phyloP scores from a whole-genome alignment of 768 basidiomycete genomes.

The Suillus weaverae region DNA sequence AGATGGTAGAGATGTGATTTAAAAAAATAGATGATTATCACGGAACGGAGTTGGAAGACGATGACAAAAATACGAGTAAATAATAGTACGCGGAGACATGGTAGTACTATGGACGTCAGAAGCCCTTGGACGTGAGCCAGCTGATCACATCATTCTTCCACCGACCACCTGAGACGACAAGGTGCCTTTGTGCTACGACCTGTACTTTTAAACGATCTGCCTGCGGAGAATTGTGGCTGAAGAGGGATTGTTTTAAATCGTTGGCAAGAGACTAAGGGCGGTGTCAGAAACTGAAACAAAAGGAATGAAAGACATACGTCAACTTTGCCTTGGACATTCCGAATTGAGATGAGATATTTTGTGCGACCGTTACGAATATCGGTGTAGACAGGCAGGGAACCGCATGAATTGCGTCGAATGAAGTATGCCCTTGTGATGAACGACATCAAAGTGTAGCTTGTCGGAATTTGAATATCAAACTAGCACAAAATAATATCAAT shows the following conservation, averaged over 20 bases:
- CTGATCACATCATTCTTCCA: conserved; percentile 61
- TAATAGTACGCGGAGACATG: not conserved
- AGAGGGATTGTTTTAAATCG: conserved; percentile 55
- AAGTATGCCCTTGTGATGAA: conserved; percentile 40
- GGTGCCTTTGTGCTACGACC: conserved; percentile 48
- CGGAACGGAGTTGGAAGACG: not conserved
- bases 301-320: conserved; percentile 38
- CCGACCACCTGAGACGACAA: conserved; percentile 60
- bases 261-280: conserved; percentile 52
- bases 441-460: no score
- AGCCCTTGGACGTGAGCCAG: conserved; percentile 67
- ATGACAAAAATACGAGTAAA: not conserved
- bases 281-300: conserved; percentile 4
- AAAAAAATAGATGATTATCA: not conserved
- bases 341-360: conserved; percentile 56
- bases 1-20: not conserved
- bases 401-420: conserved; percentile 64
- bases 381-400: conserved; percentile 73
- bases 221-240: conserved; percentile 45
- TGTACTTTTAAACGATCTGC: conserved; percentile 50
- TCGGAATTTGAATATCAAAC: conserved; percentile 5
- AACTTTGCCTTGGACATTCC: conserved; percentile 66
- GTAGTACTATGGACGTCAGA: conserved; percentile 36
- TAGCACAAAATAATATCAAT: no score
- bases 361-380: conserved; percentile 69